A percentile compares a stretch with the other conserved stretches of the same genome.
Conservation (phyloP, 129 eudicot genomes). For the Flaveria sonorensis region DNA sequence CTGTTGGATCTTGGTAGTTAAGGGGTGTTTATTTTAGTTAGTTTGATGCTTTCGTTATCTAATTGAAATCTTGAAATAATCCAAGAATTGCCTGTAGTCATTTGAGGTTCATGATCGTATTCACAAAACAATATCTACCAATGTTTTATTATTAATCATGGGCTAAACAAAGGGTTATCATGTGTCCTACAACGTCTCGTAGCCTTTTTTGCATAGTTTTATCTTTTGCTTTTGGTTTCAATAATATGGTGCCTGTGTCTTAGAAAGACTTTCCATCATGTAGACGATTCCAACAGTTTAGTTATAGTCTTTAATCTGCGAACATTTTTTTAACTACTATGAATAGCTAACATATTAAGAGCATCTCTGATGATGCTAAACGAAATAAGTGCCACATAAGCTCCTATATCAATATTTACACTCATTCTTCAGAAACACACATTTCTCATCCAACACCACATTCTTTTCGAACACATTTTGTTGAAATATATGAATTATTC, state of each 20-base stretch:
- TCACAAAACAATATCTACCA: not conserved
- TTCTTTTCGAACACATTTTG: too few species aligned
- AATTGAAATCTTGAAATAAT: slow-evolving; percentile 28
- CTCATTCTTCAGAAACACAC: too few species aligned
- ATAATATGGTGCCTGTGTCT: not conserved
- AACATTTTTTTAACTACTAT: too few species aligned
- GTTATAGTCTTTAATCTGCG: too few species aligned
- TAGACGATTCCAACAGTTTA: too few species aligned
- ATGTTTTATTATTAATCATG: not conserved
- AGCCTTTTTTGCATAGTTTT: not conserved
- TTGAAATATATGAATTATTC: too few species aligned
- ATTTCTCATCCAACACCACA: too few species aligned
- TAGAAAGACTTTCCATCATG: too few species aligned
- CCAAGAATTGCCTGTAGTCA: slow-evolving; percentile 38
- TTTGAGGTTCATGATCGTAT: slow-evolving; percentile 35
- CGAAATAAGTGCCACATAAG: too few species aligned
- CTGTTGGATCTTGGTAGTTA: slow-evolving; percentile 40
- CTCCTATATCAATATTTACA: too few species aligned
- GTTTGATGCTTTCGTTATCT: slow-evolving; percentile 33
- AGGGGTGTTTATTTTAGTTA: slow-evolving; percentile 17
- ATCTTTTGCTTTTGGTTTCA: not conserved
- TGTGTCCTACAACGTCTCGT: slow-evolving; percentile 12
- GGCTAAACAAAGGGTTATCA: slow-evolving; percentile 23
- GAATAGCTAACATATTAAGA: too few species aligned
- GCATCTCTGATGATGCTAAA: too few species aligned